Base-by-base conservation (phyloP, 306 rosid genomes). In the Sicyos edulis region DNA sequence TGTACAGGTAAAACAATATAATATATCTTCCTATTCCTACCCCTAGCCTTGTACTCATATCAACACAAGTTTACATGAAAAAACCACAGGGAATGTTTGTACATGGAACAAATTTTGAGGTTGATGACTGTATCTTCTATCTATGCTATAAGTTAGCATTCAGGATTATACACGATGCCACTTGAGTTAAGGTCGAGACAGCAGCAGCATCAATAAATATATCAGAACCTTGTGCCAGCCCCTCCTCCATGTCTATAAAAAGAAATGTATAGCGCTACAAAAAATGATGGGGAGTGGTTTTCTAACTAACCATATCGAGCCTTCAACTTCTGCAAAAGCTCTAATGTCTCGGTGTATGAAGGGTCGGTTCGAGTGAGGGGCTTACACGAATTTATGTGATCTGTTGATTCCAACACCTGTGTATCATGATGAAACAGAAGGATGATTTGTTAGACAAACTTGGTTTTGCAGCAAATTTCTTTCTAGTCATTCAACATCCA, bases 371-470 rank as follows among this genome's bases (percentile, higher is more conserved):
- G 95, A 80, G 82, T 86, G 77, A 88, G 75, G 9, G 99, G 99
- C 53, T 93, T 93, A 82, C 99, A 93, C 42, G 97, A 93, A 78
- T 88, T 91, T 74, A 93, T 89, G 77, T 93, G 99, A 85, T 93
- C 99, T 0, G 89, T 93, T 20, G 99, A 93, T 55, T 93, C 97
- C 75, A 93, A 75, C n/a, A 93, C 97, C 99, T 93, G 45, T n/a
- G n/a, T 1, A 88, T 79, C 32, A 37, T 75, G 21, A 80, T 76
- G 32, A 26, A 26, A 26, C 1, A 26, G 32, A 26, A 26, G 32
- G 2, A n/a, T n/a, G n/a, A n/a, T n/a, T n/a, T n/a, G n/a, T n/a
- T n/a, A n/a, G n/a, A n/a, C n/a, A n/a, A n/a, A n/a, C n/a, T n/a
- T 1, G 3, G 2, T 1, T 26, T 26, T 26, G 32, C 3, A 26